A percentile compares a stretch with the other conserved stretches of the same genome.
Conservation (phyloP, 139 green algal species). For the Coelastrella sp. region DNA sequence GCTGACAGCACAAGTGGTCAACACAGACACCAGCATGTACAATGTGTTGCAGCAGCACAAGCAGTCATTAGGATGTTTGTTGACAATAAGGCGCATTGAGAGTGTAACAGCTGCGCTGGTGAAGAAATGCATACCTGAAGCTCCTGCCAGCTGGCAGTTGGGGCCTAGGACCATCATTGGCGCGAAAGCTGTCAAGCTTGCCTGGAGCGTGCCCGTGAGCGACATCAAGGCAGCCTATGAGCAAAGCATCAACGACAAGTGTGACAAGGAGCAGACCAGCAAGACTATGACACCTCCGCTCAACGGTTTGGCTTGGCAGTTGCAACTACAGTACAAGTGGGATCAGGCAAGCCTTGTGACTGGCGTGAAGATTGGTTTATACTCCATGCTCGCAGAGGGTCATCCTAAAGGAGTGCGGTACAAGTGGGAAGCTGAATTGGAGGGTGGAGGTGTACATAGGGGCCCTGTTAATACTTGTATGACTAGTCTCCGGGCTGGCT, state of each 20-base stretch:
- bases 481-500: no score
- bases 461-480: not conserved
- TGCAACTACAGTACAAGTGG: not conserved
- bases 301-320: not conserved
- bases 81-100: not conserved
- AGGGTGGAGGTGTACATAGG: no score
- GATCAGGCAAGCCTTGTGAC: not conserved
- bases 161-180: not conserved
- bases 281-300: not conserved
- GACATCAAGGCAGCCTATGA: not conserved
- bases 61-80: not conserved
- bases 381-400: not conserved
- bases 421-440: no score
- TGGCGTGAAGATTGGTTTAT: not conserved
- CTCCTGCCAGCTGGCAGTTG: not conserved
- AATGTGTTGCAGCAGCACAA: not conserved
- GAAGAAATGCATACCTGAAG: not conserved
- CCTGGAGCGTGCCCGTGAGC: not conserved
- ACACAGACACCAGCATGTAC: not conserved
- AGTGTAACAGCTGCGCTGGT: not conserved
- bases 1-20: not conserved
- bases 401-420: not conserved
- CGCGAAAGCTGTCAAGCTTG: not conserved
- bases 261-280: not conserved
- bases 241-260: no score